Conservation (phyloP, 495 filamentous ascomycete species). For the Platismatia glauca region DNA sequence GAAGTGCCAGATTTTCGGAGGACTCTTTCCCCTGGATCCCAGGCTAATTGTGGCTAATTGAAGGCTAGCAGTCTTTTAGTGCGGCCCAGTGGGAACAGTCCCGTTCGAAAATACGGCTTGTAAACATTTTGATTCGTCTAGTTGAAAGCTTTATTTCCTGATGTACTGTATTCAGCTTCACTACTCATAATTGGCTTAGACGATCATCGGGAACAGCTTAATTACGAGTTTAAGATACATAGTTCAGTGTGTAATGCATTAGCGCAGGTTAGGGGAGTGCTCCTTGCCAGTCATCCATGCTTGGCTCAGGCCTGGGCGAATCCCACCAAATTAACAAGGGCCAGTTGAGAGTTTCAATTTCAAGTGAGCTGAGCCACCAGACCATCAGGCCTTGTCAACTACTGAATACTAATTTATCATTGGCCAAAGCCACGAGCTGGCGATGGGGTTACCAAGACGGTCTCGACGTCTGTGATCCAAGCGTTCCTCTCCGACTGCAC, state of each 20-base stretch:
- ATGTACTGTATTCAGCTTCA: too few relatives aligned
- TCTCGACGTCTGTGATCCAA: conserved; percentile 6
- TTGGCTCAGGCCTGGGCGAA: not conserved
- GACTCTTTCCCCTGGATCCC: conserved; percentile 6
- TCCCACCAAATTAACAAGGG: not conserved
- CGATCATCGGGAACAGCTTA: not conserved
- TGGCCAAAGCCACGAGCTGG: not conserved
- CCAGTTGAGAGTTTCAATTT: too few relatives aligned
- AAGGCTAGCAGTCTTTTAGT: not conserved
- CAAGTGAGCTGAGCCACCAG: not conserved
- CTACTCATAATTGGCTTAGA: not conserved
- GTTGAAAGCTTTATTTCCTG: too few relatives aligned
- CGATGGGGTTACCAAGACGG: not conserved
- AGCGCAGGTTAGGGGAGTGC: not conserved
- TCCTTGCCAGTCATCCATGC: not conserved
- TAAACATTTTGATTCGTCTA: not conserved
- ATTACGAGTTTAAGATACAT: not conserved
- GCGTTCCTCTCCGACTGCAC: not conserved
- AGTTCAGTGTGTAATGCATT: not conserved
- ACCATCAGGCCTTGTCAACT: too few relatives aligned
- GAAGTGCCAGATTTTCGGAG: conserved; percentile 12
- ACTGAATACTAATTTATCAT: too few relatives aligned
- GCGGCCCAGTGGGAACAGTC: not conserved
- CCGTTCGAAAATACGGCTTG: not conserved
- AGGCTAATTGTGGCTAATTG: not conserved